phyloP scores from a whole-genome alignment of 768 basidiomycete species.

The Naematelia aurantialba region DNA sequence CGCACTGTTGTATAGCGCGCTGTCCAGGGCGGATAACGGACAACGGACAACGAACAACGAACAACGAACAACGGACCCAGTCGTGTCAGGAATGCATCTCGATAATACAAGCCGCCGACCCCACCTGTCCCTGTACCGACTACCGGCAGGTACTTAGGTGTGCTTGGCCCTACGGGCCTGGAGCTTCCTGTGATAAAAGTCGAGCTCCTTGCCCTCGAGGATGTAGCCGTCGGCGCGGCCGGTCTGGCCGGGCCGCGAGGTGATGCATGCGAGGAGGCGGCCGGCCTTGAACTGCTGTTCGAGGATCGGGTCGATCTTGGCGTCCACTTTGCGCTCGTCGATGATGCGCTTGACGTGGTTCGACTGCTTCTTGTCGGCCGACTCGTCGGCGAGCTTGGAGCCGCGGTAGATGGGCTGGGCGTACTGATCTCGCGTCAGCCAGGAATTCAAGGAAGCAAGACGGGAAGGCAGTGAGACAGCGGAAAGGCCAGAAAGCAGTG shows the following conservation, averaged over 20 bases:
- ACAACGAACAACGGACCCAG: too few relatives aligned
- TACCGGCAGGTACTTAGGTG: constrained; percentile 53
- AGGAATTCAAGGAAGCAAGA: too few relatives aligned
- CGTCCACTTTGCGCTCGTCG: constrained; percentile 88
- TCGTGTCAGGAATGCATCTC: constrained; percentile 18
- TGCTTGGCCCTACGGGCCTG: constrained; percentile 94
- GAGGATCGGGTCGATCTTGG: constrained; percentile 85
- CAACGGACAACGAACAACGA: too few relatives aligned
- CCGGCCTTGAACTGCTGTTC: constrained; percentile 89
- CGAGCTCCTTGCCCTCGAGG: constrained; percentile 96
- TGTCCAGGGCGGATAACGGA: too few relatives aligned
- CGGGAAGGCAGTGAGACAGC: too few relatives aligned
- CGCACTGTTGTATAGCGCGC: too few relatives aligned
- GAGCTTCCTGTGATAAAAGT: constrained; percentile 94
- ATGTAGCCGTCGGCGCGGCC: constrained; percentile 97
- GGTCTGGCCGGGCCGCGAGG: constrained; percentile 93
- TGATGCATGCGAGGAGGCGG: constrained; percentile 88
- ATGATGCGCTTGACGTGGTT: constrained; percentile 82
- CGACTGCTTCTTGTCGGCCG: constrained; percentile 70
- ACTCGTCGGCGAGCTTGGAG: constrained; percentile 58
- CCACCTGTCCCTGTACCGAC: too few relatives aligned
- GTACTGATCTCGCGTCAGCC: constrained; percentile 59
- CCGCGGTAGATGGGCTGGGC: constrained; percentile 86
- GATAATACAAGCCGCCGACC: constrained; percentile 13
- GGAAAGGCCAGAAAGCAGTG: neutral